Percentiles rank a stretch among this genome's conserved stretches.
phyloP scores from a whole-genome alignment of 2,329 filamentous ascomycete genomes.

The Rutstroemia sydowiana region DNA sequence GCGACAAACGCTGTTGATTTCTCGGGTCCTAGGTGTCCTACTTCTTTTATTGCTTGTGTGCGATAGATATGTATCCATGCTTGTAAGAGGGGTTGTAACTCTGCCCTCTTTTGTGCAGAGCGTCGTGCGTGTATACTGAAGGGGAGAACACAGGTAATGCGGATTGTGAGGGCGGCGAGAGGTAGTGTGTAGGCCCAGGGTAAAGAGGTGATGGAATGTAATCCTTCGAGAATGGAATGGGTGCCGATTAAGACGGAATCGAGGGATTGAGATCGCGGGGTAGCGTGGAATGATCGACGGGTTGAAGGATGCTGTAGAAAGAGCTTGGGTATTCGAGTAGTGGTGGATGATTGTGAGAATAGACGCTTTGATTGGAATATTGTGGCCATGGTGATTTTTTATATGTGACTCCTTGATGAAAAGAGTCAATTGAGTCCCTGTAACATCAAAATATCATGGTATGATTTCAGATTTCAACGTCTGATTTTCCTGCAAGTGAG shows the following conservation, averaged over 20 bases:
- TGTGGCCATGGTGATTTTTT: slow-evolving; percentile 4
- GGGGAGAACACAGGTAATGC: slow-evolving; percentile 40
- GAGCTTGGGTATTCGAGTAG: background rate
- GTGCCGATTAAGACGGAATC: slow-evolving; percentile 37
- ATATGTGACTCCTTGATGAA: background rate
- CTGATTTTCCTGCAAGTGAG: background rate
- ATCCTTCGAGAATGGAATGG: slow-evolving; percentile 37
- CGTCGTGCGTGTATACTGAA: slow-evolving; percentile 37
- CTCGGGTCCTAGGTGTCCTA: slow-evolving; percentile 21
- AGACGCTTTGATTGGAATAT: slow-evolving; percentile 1
- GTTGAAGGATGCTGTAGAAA: slow-evolving; percentile 21
- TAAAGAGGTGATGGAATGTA: slow-evolving; percentile 43
- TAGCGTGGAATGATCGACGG: slow-evolving; percentile 43
- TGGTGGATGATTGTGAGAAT: background rate
- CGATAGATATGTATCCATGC: slow-evolving; percentile 31
- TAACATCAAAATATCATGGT: background rate
- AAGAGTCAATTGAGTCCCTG: background rate
- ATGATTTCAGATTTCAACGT: background rate
- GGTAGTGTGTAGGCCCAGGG: slow-evolving; percentile 50
- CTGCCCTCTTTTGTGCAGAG: slow-evolving; percentile 34
- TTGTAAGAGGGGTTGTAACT: slow-evolving; percentile 35
- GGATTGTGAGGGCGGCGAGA: slow-evolving; percentile 44
- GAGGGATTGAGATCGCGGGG: slow-evolving; percentile 35
- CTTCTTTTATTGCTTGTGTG: slow-evolving; percentile 23
- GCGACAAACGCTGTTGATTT: slow-evolving; percentile 12